A percentile compares a stretch with the other conserved stretches of the same genome.
Evolutionary conservation across 2,329 filamentous ascomycete species (phyloP).

Genomic region (Xylogone sp.): DNA sequence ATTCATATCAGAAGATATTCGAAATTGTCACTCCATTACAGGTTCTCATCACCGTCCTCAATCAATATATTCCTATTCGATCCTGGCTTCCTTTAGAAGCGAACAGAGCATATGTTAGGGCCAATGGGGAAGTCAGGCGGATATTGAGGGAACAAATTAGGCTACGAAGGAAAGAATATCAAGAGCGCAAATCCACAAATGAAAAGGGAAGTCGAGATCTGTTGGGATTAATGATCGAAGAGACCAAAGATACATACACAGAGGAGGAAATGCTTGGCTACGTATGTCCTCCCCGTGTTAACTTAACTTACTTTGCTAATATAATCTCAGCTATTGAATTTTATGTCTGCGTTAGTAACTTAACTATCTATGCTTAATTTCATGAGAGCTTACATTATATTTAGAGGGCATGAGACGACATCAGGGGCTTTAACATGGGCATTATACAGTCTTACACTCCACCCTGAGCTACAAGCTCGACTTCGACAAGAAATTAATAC

Average conservation of each 20-base stretch:
- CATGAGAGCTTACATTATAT: slow-evolving; percentile 14
- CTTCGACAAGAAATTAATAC: slow-evolving; percentile 64
- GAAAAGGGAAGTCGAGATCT: slow-evolving; percentile 25
- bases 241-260: slow-evolving; percentile 29
- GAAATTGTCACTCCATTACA: slow-evolving; percentile 12
- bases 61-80: slow-evolving; percentile 20
- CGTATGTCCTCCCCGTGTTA: slow-evolving; percentile 13
- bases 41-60: slow-evolving; percentile 15
- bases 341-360: slow-evolving; percentile 35
- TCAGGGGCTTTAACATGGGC: slow-evolving; percentile 41
- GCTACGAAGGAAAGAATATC: slow-evolving; percentile 24
- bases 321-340: slow-evolving; percentile 34
- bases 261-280: slow-evolving; percentile 35
- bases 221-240: slow-evolving; percentile 29
- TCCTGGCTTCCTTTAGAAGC: slow-evolving; percentile 34
- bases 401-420: slow-evolving; percentile 35
- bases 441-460: slow-evolving; percentile 57
- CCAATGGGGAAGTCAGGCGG: slow-evolving; percentile 28
- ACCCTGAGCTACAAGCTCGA: slow-evolving; percentile 58
- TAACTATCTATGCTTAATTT: slow-evolving; percentile 22
- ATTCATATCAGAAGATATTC: slow-evolving; percentile 20
- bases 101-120: slow-evolving; percentile 34
- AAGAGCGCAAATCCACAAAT: slow-evolving; percentile 15
- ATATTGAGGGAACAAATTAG: slow-evolving; percentile 31
- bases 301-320: not conserved